phyloP scores from a whole-genome alignment of 2,329 filamentous ascomycete genomes.

The Fusarium sp. region DNA sequence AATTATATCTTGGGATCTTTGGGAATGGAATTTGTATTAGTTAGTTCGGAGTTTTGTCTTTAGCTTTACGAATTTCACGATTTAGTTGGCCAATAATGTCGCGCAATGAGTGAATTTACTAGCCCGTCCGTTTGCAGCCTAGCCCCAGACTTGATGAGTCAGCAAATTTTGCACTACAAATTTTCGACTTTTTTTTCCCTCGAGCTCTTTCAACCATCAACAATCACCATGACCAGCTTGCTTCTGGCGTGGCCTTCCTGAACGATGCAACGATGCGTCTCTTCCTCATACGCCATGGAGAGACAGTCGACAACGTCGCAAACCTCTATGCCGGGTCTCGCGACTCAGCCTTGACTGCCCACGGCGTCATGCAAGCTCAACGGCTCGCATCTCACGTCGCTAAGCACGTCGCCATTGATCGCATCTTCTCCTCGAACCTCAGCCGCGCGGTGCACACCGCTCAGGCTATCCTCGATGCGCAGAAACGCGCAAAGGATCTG shows the following conservation, averaged over 20 bases:
- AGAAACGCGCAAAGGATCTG: slow-evolving; percentile 50
- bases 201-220: neutral
- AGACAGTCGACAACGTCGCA: slow-evolving; percentile 90
- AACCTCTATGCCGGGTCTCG: slow-evolving; percentile 82
- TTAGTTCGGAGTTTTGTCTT: slow-evolving; percentile 33
- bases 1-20: slow-evolving; percentile 9
- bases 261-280: slow-evolving; percentile 58
- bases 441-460: slow-evolving; percentile 80
- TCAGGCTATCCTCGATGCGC: slow-evolving; percentile 70
- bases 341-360: slow-evolving; percentile 83
- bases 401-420: slow-evolving; percentile 58
- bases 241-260: slow-evolving; percentile 33
- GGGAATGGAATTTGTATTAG: slow-evolving; percentile 12
- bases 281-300: slow-evolving; percentile 86
- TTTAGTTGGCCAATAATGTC: slow-evolving; percentile 26
- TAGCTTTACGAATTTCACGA: slow-evolving; percentile 34
- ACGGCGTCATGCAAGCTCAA: slow-evolving; percentile 83
- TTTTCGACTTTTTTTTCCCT: slow-evolving; percentile 33
- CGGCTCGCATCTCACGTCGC: slow-evolving; percentile 75
- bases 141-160: slow-evolving; percentile 25
- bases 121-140: neutral
- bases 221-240: slow-evolving; percentile 41
- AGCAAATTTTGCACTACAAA: slow-evolving; percentile 35
- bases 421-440: slow-evolving; percentile 83
- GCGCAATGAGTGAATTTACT: neutral